Evolutionary conservation across 2,329 filamentous ascomycete species (phyloP).

Genomic region (Plectosphaerella cucumerina): DNA sequence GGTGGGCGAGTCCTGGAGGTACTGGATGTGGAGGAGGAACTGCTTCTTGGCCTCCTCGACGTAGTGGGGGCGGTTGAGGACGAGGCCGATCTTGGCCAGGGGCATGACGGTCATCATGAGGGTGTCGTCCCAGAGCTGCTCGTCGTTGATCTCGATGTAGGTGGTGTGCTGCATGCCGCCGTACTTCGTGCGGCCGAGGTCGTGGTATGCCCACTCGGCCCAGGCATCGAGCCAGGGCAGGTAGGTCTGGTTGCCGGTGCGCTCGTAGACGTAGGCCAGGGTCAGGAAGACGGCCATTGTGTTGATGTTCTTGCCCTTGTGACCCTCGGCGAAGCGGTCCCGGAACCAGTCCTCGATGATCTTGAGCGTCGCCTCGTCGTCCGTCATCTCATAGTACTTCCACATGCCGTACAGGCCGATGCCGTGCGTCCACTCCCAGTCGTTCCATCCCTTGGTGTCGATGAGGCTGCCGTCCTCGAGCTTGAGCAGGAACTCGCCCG

Average conservation of each 20-base stretch:
- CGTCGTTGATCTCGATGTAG: constrained; percentile 64
- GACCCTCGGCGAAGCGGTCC: constrained; percentile 62
- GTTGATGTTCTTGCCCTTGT: constrained; percentile 82
- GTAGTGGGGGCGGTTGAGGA: constrained; percentile 67
- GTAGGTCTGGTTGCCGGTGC: constrained; percentile 63
- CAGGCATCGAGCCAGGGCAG: constrained; percentile 75
- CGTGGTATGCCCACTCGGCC: constrained; percentile 81
- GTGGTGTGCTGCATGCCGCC: constrained; percentile 75
- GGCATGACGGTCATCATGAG: constrained; percentile 86
- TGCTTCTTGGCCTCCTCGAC: constrained; percentile 74
- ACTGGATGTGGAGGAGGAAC: constrained; percentile 74
- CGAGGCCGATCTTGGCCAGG: constrained; percentile 71
- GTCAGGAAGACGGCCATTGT: constrained; percentile 78
- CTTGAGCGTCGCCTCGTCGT: constrained; percentile 52
- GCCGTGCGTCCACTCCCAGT: constrained; percentile 81
- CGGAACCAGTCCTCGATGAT: constrained; percentile 73
- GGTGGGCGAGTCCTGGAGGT: constrained; percentile 67
- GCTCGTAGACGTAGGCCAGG: constrained; percentile 73
- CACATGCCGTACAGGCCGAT: constrained; percentile 77
- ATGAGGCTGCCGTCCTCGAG: constrained; percentile 71
- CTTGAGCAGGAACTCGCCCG: constrained; percentile 68
- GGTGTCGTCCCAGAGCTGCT: constrained; percentile 82
- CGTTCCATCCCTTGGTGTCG: constrained; percentile 80
- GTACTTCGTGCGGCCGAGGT: constrained; percentile 65
- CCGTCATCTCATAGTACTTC: constrained; percentile 74